Base-by-base conservation (phyloP, 352 stramenopile genomes). In the Aphanomyces euteiches region DNA sequence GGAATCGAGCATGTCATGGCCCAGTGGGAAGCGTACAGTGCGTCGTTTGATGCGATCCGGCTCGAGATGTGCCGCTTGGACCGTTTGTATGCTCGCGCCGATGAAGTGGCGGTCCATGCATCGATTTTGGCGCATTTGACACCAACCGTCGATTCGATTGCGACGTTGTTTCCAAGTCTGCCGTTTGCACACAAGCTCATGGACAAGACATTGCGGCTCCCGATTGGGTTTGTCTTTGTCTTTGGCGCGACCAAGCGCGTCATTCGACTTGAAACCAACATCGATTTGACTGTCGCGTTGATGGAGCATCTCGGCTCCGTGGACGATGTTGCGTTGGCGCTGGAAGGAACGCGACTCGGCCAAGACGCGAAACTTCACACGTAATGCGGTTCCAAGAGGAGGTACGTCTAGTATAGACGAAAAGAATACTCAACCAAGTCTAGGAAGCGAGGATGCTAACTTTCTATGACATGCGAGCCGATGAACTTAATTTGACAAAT, bases 211-310 rank as follows among this genome's bases (percentile, higher is more conserved):
- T 41, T 61, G 13, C 10, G 34, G 34, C n/a, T 61, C 28, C 54
- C 54, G 15, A 7, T 61, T 1, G 28, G 13, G 2, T 7, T 41
- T 12, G 15, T 37, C 17, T 61, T 61, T 40, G n/a, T 39, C 15
- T 40, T 61, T 37, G 54, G 43, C 54, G n/a, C 54, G 7, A 61
- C 54, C 15, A 61, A 61, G 21, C 54, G 21, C 21, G 13, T 61
- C 10, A 37, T 61, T 12, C 54, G 21, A n/a, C 12, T 61, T 7
- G 54, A 61, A 12, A 13, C 37, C 15, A 37, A 61, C 0, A 37
- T 37, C 17, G n/a, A 61, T 5, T 28, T 61, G 15, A n/a, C 43
- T 5, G 13, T 12, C 1, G 54, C 54, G 1, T 37, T 61, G 5
- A 13, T 61, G 19, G 54, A 19, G 6, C 54, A 43, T 15, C 43